Evolutionary conservation across 1,139 yeast species (phyloP).

Genomic region (Yamadazyma taylorii): DNA sequence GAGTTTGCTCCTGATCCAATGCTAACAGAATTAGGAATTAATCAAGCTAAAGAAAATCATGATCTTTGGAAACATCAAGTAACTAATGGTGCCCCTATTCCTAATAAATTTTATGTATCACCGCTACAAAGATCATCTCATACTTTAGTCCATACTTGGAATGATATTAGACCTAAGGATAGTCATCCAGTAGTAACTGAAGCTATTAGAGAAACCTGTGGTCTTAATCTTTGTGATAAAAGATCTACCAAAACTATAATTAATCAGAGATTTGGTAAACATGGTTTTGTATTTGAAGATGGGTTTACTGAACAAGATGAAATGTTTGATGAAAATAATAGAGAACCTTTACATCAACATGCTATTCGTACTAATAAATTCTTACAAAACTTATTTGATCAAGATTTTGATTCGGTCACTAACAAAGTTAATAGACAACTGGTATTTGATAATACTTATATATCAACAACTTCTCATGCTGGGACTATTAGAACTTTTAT

Average conservation of each 20-base stretch:
- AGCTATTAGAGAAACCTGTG: slow-evolving; percentile 66
- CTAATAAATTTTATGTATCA: slow-evolving; percentile 56
- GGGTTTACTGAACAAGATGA: slow-evolving; percentile 50
- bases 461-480: slow-evolving; percentile 61
- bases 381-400: slow-evolving; percentile 47
- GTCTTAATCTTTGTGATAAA: slow-evolving; percentile 66
- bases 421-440: slow-evolving; percentile 22
- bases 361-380: slow-evolving; percentile 47
- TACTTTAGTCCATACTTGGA: slow-evolving; percentile 64
- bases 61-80: slow-evolving; percentile 49
- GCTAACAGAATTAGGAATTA: slow-evolving; percentile 57
- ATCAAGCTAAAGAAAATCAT: slow-evolving; percentile 48
- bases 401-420: slow-evolving; percentile 20
- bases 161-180: slow-evolving; percentile 19
- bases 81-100: slow-evolving; percentile 52
- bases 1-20: slow-evolving; percentile 70
- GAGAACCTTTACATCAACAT: slow-evolving; percentile 52
- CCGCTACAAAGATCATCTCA: slow-evolving; percentile 68
- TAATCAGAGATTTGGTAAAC: slow-evolving; percentile 15
- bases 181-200: slow-evolving; percentile 51
- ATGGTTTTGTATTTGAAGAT: slow-evolving; percentile 39
- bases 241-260: slow-evolving; percentile 37
- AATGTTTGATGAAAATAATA: slow-evolving; percentile 29
- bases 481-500: slow-evolving; percentile 58
- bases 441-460: slow-evolving; percentile 28